Base-by-base conservation (phyloP, 352 stramenopile species). In the Pythium periplocum region DNA sequence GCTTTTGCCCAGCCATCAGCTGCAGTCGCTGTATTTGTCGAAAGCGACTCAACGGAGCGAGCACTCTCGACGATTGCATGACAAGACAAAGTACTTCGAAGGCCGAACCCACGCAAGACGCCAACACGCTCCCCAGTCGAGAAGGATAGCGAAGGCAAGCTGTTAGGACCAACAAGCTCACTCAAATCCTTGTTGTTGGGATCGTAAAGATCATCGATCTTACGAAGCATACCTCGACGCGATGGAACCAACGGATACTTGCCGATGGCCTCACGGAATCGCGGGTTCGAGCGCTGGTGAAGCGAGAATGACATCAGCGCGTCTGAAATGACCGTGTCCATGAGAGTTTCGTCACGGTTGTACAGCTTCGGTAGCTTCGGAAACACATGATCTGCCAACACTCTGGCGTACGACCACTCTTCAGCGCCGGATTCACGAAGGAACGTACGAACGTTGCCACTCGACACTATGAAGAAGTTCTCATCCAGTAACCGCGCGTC, bases 31-130 rank as follows among this genome's bases (percentile, higher is more conserved):
- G 37, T 43, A 10, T 55, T 48, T 43, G 9, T 6, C 2, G 37
- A 74, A 58, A 90, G 68, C 6, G 49, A 26, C 50, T 92, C 77
- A 31, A 92, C 75, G 0, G 66, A 86, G 5, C 66, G 64, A 30
- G 82, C 78, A 55, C 78, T 89, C 48, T 92, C 79, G 33, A 89
- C 39, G 10, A 92, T 76, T 37, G 78, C 77, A 51, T 86, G 77
- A 32, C 78, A 88, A 4, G 82, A 89, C 37, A 92, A 47, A 12
- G 57, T 71, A 12, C 69, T 78, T 30, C 74, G 75, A 49, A 92
- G 62, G 0, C 82, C 82, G 1, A 90, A 53, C 2, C 67, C 68
- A 11, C 67, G 69, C 45, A 92, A 41, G 51, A 86, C 78, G 3
- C 75, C 65, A 48, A 90, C 59, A 10, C 84, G 69, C 4, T 68